Evolutionary conservation across 768 basidiomycete species (phyloP), one percentile per base, ranked within the genome.

Genomic region (Cubamyces sp.): DNA sequence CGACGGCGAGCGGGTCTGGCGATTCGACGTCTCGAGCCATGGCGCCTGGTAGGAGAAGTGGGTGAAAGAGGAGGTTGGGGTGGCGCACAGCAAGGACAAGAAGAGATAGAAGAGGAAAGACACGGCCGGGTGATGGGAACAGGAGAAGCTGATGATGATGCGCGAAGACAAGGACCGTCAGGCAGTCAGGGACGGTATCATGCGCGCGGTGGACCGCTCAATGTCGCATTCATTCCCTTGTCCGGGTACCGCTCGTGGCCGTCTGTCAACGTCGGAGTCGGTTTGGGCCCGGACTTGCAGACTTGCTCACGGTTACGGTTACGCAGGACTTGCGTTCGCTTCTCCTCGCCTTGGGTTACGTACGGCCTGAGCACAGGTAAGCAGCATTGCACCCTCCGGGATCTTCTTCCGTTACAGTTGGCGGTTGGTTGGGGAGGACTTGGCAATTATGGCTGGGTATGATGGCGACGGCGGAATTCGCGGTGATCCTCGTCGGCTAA

Each of bases 1-100:
- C 82, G 53, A 76, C 68, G 5, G 86, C 76, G 23, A 91, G 76
- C 0, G 90, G 90, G 70, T 91, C 90, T 25, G 58, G 62, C 16
- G 64, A 47, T 18, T 64, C 67, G 18, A 65, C 47, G n/a, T 54
- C 48, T 16, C 59, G 61, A 48, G 28, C 52, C 64, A 68, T 65
- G 46, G 43, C n/a, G 53, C 28, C 4, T 34, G 23, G 49, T 42
- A 43, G 34, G 53, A 45, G 41, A 12, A 25, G 40, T 12, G 14
- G 19, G 30, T 15, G 37, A 11, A 46, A 7, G 53, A 30, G 21
- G 46, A 40, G 21, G 21, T 7, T 26, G 21, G 19, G 16, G 19
- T 25, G 47, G 43, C n/a, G 43, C 26, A 41, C 7, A 7, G 26
- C 23, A 25, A 21, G 21, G 53, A 41, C 26, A 57, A 46, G 30